A percentile compares a stretch with the other conserved stretches of the same genome.
These are phyloP conservation scores for Herpotrichia juniperi DNA, from an alignment of 2,329 filamentous ascomycete genomes.

Conservation along the genomic window DNA sequence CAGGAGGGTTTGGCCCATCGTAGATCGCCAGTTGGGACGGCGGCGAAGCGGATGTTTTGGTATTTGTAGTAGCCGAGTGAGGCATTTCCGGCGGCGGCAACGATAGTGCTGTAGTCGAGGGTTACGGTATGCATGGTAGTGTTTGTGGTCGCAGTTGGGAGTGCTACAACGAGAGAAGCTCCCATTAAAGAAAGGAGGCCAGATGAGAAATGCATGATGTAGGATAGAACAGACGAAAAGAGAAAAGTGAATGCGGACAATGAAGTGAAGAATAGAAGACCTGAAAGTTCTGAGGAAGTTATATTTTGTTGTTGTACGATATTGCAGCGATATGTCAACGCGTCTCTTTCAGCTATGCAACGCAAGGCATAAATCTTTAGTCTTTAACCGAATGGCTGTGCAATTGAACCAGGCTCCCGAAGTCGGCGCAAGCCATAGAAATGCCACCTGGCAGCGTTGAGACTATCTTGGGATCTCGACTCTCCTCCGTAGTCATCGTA, in stretches of 20 bases:
- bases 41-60: constrained; percentile 1
- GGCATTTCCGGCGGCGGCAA: not conserved
- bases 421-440: not conserved
- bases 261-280: not conserved
- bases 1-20: not conserved
- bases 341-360: not conserved
- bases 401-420: no score
- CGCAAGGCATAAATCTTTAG: not conserved
- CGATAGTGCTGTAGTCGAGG: not conserved
- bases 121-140: not conserved
- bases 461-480: not conserved
- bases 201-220: not conserved
- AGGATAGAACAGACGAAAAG: not conserved
- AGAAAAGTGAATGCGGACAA: not conserved
- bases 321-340: not conserved
- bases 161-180: not conserved
- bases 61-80: not conserved
- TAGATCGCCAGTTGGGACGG: not conserved
- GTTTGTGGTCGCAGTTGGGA: not conserved
- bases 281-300: not conserved
- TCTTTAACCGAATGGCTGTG: not conserved
- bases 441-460: not conserved
- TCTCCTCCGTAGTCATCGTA: not conserved
- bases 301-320: constrained; percentile 1
- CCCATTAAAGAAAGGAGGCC: not conserved